Percentiles rank a stretch among this genome's conserved stretches.
These are phyloP conservation scores for Rhodotorula sp. DNA, from an alignment of 1,284 basidiomycete genomes.

Conservation along the genomic window DNA sequence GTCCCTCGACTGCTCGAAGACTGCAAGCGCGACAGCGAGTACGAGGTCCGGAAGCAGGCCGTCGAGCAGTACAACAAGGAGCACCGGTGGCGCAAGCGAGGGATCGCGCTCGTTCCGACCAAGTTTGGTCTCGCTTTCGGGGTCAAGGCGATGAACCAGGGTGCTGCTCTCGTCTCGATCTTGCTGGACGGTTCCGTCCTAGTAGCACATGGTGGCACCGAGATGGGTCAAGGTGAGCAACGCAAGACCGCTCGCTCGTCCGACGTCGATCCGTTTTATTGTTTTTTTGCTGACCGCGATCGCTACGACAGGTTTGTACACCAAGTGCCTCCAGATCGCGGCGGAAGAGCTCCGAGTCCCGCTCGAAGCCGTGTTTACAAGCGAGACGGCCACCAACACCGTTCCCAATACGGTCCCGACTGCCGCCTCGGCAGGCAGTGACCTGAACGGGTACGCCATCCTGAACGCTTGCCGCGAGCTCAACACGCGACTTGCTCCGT, in stretches of 20 bases:
- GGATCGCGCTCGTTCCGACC: conserved; percentile 48
- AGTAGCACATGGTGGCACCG: conserved; percentile 48
- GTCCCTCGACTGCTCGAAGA: conserved; percentile 46
- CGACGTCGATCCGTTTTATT: neutral
- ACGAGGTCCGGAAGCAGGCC: conserved; percentile 42
- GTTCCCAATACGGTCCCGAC: conserved; percentile 48
- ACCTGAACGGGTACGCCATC: conserved; percentile 44
- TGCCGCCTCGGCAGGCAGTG: conserved; percentile 40
- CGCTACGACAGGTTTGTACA: conserved; percentile 44
- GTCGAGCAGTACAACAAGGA: conserved; percentile 47
- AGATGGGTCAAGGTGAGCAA: conserved; percentile 30
- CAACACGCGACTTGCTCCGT: conserved; percentile 45
- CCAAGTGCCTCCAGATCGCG: conserved; percentile 49
- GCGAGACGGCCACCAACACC: conserved; percentile 44
- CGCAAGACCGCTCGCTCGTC: no score
- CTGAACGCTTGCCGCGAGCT: conserved; percentile 50
- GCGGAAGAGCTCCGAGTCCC: conserved; percentile 48
- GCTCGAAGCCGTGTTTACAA: conserved; percentile 47
- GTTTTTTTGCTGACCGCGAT: neutral
- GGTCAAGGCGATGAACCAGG: conserved; percentile 28
- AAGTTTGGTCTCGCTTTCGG: conserved; percentile 45
- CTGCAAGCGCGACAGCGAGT: conserved; percentile 43
- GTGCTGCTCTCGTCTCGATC: conserved; percentile 48
- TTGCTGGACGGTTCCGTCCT: conserved; percentile 47
- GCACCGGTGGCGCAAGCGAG: conserved; percentile 49